phyloP scores from a whole-genome alignment of 106 monocot species.

The Narthecium ossifragum region DNA sequence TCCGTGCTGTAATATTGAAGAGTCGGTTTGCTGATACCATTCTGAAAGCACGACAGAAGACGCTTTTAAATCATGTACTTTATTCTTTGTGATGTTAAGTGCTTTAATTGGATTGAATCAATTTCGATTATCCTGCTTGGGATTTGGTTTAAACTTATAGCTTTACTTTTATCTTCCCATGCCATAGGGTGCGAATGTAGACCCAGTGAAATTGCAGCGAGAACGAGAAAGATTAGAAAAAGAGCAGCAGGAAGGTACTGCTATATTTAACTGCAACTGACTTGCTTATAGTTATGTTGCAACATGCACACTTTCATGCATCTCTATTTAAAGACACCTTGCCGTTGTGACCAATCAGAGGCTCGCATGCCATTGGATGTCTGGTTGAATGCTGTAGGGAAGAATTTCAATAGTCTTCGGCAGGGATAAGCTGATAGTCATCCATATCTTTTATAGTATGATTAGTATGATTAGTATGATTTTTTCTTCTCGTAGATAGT shows the following conservation, averaged over 20 bases:
- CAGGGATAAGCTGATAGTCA: too few species aligned
- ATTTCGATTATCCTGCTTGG: not conserved
- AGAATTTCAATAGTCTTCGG: too few species aligned
- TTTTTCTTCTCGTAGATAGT: too few species aligned
- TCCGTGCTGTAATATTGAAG: conserved; percentile 58
- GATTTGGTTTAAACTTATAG: not conserved
- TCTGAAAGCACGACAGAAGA: conserved; percentile 50
- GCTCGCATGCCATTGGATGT: too few species aligned
- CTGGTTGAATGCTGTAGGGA: too few species aligned
- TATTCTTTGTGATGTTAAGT: not conserved
- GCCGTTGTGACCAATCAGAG: too few species aligned
- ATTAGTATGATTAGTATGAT: too few species aligned
- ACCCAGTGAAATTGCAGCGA: conserved; percentile 34
- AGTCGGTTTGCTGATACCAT: conserved; percentile 70
- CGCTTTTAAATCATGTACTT: conserved; percentile 45
- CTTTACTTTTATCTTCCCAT: not conserved
- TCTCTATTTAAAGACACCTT: too few species aligned
- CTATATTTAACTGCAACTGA: too few species aligned
- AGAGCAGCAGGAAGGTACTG: conserved; percentile 56
- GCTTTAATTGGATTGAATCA: not conserved
- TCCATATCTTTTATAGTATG: too few species aligned
- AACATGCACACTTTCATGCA: too few species aligned
- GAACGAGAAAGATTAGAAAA: conserved; percentile 45
- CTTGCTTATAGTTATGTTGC: too few species aligned
- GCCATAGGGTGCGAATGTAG: conserved; percentile 36